Percentiles rank a stretch among this genome's conserved stretches.
Evolutionary conservation across 177 flowering plant species (phyloP).

Genomic region (Vitis hybrid): DNA sequence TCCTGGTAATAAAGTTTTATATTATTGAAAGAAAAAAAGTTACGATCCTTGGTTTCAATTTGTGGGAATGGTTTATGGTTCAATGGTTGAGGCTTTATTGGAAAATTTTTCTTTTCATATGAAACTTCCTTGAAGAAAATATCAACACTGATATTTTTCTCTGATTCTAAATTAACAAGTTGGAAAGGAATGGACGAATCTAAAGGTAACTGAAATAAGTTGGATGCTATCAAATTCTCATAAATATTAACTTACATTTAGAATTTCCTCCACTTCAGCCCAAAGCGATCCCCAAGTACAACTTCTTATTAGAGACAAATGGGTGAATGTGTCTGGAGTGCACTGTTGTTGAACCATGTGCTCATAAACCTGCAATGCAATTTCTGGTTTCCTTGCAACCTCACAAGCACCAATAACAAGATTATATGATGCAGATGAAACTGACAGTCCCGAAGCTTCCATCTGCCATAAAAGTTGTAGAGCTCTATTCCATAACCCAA

Average conservation of each 20-base stretch:
- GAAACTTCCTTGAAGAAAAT: too few relatives aligned
- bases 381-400: constrained; percentile 70
- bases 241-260: constrained; percentile 51
- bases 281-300: constrained; percentile 87
- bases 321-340: constrained; percentile 71
- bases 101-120: too few relatives aligned
- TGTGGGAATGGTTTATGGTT: too few relatives aligned
- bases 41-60: too few relatives aligned
- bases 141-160: too few relatives aligned
- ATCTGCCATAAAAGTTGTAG: constrained; percentile 83
- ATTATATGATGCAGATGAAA: constrained; percentile 65
- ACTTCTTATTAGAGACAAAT: constrained; percentile 65
- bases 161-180: neutral
- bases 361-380: constrained; percentile 79
- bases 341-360: constrained; percentile 71
- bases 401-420: constrained; percentile 82
- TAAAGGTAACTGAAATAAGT: neutral
- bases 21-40: too few relatives aligned
- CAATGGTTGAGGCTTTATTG: too few relatives aligned
- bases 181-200: neutral
- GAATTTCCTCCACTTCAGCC: constrained; percentile 61
- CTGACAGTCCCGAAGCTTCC: constrained; percentile 57
- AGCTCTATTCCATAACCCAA: constrained; percentile 74
- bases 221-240: neutral
- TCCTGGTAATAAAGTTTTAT: too few relatives aligned